Percentiles rank a stretch among this genome's conserved stretches.
These are phyloP conservation scores for Curvularia sp. DNA, from an alignment of 2,329 filamentous ascomycete genomes.

Conservation along the genomic window DNA sequence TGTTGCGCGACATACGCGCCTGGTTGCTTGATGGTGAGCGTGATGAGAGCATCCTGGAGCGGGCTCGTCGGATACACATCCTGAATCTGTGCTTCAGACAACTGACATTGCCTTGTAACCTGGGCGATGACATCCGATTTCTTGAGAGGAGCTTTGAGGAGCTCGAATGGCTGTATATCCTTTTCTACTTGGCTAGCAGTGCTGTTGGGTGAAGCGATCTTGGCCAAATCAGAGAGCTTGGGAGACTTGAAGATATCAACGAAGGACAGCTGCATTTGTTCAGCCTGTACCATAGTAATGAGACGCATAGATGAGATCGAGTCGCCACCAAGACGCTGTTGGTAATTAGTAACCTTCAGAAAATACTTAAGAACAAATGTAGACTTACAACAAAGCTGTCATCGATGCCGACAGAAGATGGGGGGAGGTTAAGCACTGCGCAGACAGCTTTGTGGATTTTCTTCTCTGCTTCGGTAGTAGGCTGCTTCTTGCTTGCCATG, in stretches of 20 bases:
- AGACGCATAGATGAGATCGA: constrained; percentile 44
- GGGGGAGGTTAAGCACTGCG: constrained; percentile 35
- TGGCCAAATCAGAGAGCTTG: constrained; percentile 40
- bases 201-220: constrained; percentile 23
- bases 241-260: constrained; percentile 44
- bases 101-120: constrained; percentile 33
- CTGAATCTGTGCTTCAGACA: constrained; percentile 37
- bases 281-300: constrained; percentile 37
- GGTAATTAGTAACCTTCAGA: neutral
- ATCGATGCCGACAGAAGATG: constrained; percentile 38
- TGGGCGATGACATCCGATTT: constrained; percentile 28
- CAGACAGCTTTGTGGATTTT: constrained; percentile 42
- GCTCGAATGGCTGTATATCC: constrained; percentile 32
- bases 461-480: constrained; percentile 37
- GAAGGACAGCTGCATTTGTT: constrained; percentile 38
- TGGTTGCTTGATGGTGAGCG: constrained; percentile 56
- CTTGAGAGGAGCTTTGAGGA: constrained; percentile 23
- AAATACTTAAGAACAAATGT: neutral
- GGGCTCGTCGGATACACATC: constrained; percentile 53
- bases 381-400: constrained; percentile 39
- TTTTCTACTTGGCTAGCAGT: constrained; percentile 13
- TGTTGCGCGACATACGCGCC: constrained; percentile 59
- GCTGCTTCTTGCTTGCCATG: constrained; percentile 39
- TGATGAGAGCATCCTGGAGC: constrained; percentile 55
- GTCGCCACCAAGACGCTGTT: constrained; percentile 38